phyloP scores from a whole-genome alignment of 2,329 filamentous ascomycete species.

The Cyclaneusma minus region DNA sequence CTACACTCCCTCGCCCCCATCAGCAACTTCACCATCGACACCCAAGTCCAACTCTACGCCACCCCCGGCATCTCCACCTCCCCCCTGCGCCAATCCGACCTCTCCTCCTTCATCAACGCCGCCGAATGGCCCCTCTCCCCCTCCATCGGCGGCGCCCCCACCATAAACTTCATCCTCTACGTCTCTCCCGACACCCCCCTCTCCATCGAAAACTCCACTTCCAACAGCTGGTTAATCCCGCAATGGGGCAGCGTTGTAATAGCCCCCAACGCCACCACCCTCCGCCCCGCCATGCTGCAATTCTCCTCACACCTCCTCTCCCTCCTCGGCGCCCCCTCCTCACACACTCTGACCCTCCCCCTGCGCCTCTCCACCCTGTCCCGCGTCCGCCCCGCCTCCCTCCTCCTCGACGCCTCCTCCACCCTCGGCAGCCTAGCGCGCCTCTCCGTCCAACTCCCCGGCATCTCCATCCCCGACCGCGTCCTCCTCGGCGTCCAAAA shows the following conservation, averaged over 20 bases:
- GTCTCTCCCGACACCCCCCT: conserved; percentile 63
- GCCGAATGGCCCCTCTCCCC: conserved; percentile 95
- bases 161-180: conserved; percentile 90
- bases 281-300: conserved; percentile 70
- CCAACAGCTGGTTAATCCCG: conserved; percentile 73
- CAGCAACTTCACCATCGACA: conserved; percentile 91
- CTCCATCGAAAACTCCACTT: conserved; percentile 28
- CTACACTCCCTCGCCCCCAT: conserved; percentile 66
- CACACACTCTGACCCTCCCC: conserved; percentile 63
- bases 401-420: conserved; percentile 79
- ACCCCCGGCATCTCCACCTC: conserved; percentile 41
- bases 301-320: conserved; percentile 86
- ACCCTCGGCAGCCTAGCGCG: conserved; percentile 87
- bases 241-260: conserved; percentile 81
- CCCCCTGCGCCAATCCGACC: conserved; percentile 60
- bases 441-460: conserved; percentile 67
- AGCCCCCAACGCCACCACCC: conserved; percentile 37
- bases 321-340: conserved; percentile 69
- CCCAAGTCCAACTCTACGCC: conserved; percentile 93
- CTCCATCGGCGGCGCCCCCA: conserved; percentile 83
- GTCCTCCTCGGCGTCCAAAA: conserved; percentile 76
- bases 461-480: conserved; percentile 77
- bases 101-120: conserved; percentile 91
- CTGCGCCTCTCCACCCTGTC: conserved; percentile 72
- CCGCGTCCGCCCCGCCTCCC: conserved; percentile 70